phyloP scores from a whole-genome alignment of 169 alveolate species.

The Theileria parva region DNA sequence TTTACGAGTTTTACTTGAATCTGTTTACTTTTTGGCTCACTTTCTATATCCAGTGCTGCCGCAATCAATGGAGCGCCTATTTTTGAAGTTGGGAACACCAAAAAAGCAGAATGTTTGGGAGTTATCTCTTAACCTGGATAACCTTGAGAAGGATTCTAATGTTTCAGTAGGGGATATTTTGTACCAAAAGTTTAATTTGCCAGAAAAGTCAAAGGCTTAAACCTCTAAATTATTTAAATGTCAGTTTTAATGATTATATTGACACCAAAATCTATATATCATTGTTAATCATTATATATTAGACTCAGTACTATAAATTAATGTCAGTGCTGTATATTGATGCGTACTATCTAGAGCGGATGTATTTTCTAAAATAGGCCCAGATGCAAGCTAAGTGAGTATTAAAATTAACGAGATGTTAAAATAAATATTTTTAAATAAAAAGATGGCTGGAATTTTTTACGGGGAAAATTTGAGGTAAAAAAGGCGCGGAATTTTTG shows the following conservation, averaged over 20 bases:
- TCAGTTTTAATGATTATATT: too few relatives aligned
- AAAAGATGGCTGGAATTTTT: not conserved
- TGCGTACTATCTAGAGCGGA: not conserved
- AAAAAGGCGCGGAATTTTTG: not conserved
- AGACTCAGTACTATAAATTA: too few relatives aligned
- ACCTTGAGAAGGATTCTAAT: conserved; percentile 51
- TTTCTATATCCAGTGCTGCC: conserved; percentile 86
- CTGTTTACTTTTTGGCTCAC: conserved; percentile 85
- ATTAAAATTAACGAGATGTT: not conserved
- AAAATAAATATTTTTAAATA: too few relatives aligned
- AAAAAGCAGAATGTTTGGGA: conserved; percentile 60
- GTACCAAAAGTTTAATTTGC: conserved; percentile 31
- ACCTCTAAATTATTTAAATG: not conserved
- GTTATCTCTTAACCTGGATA: conserved; percentile 64
- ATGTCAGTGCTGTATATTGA: too few relatives aligned
- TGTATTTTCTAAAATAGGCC: not conserved
- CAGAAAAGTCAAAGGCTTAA: not conserved
- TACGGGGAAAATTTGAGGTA: not conserved
- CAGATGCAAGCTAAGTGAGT: not conserved
- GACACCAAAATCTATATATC: too few relatives aligned
- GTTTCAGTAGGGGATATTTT: conserved; percentile 51
- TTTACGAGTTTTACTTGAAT: conserved; percentile 85
- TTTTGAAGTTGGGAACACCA: conserved; percentile 73
- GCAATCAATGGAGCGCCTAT: conserved; percentile 76
- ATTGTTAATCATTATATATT: too few relatives aligned